Percentiles rank a stretch among this genome's conserved stretches.
These are phyloP conservation scores for Nothophytophthora sp. DNA, from an alignment of 352 stramenopile species.

Conservation along the genomic window DNA sequence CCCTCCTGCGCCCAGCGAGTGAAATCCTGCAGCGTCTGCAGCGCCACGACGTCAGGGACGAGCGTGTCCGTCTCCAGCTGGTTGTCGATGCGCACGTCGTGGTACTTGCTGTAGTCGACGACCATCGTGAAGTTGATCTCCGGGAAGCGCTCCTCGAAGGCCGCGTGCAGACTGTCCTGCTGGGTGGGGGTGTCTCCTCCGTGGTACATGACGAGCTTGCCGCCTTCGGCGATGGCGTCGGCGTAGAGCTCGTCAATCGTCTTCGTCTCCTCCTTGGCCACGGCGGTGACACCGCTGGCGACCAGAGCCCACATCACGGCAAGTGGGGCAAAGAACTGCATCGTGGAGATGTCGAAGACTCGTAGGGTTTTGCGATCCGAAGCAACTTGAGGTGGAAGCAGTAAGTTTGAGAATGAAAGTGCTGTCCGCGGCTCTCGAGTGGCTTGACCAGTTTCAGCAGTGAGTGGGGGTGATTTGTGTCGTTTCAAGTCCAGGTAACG, in stretches of 20 bases:
- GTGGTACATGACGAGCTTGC: slow-evolving; percentile 44
- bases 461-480: too few relatives aligned
- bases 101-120: slow-evolving; percentile 64
- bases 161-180: slow-evolving; percentile 19
- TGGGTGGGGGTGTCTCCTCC: slow-evolving; percentile 38
- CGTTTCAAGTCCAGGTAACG: too few relatives aligned
- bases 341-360: slow-evolving; percentile 5
- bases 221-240: slow-evolving; percentile 44
- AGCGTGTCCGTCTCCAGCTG: slow-evolving; percentile 44
- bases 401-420: slow-evolving; percentile 18
- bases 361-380: too few relatives aligned
- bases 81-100: slow-evolving; percentile 65
- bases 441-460: too few relatives aligned
- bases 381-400: slow-evolving; percentile 3
- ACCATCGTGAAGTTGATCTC: slow-evolving; percentile 61
- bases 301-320: slow-evolving; percentile 6
- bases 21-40: slow-evolving; percentile 58
- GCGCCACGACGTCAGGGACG: slow-evolving; percentile 37
- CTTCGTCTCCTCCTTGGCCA: slow-evolving; percentile 39
- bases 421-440: too few relatives aligned
- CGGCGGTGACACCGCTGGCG: neutral
- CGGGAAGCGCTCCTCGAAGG: slow-evolving; percentile 33
- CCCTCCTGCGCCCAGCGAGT: slow-evolving; percentile 33
- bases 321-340: slow-evolving; percentile 11
- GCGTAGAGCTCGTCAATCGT: slow-evolving; percentile 41